Evolutionary conservation across 352 stramenopile genomes (phyloP).

Genomic region (Globisporangium megalacanthum): DNA sequence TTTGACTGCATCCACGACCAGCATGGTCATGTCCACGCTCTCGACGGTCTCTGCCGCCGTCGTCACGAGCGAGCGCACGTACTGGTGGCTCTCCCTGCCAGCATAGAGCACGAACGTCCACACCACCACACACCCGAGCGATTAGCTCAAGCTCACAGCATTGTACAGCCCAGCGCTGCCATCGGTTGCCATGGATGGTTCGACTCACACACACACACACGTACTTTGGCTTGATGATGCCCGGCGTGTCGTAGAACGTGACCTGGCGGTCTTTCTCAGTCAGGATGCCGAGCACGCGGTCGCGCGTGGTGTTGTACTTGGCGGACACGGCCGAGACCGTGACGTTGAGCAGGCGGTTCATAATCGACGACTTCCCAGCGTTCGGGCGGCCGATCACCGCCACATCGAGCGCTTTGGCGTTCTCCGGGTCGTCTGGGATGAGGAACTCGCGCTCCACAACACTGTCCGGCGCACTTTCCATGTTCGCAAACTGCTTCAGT

Average conservation of each 20-base stretch:
- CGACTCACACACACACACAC: background rate
- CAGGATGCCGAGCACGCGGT: conserved; percentile 72
- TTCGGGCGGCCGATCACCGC: conserved; percentile 85
- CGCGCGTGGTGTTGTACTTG: conserved; percentile 87
- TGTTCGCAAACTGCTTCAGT: conserved; percentile 70
- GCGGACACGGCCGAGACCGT: conserved; percentile 83
- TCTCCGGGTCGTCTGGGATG: conserved; percentile 62
- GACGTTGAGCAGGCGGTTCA: conserved; percentile 72
- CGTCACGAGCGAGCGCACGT: conserved; percentile 73
- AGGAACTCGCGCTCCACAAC: conserved; percentile 69
- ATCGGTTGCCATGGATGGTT: background rate
- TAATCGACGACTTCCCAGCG: conserved; percentile 83
- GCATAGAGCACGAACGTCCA: background rate
- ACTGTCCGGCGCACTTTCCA: conserved; percentile 50
- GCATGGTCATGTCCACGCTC: conserved; percentile 80
- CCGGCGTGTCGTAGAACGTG: conserved; percentile 83
- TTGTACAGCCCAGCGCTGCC: too few species aligned
- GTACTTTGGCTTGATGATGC: conserved; percentile 83
- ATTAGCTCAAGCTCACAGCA: background rate
- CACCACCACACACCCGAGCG: background rate
- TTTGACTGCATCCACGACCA: conserved; percentile 83
- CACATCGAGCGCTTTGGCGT: conserved; percentile 63
- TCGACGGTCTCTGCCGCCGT: conserved; percentile 74
- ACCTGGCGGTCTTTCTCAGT: conserved; percentile 73
- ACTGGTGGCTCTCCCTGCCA: conserved; percentile 64